Evolutionary conservation across 192 early-diverging fungal species (phyloP), one percentile per base, ranked within the genome.

Genomic region (Backusella tuberculispora): DNA sequence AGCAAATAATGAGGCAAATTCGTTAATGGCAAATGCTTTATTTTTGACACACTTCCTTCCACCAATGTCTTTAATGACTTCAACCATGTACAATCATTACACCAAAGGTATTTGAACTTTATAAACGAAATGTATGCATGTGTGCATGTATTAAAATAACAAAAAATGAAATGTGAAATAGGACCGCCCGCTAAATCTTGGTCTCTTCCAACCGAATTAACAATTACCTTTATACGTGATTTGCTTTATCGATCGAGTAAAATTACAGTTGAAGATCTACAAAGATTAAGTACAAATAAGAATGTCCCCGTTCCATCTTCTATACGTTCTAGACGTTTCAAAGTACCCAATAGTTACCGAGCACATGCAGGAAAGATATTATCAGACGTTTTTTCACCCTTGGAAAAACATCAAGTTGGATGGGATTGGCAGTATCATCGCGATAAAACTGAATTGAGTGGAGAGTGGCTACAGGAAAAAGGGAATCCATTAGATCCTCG

Each of bases 151-250:
- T 34, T 42, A 44, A 14, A 14, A 38, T 29, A 21, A 44, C 12
- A 7, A 53, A 7, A 9, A 47, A 47, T 13, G 17, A 24, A n/a
- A 53, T 7, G n/a, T 24, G 21, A 12, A 56, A 56, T 56, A 77
- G 87, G 87, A 5, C 87, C 87, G 21, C 80, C 82, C n/a, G 73
- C 78, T 26, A 80, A 79, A 4, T 85, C 82, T 5, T 88, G 87
- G 87, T 29, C 74, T n/a, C 76, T 81, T 12, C 67, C 75, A 10
- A 76, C 80, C 42, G 75, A 80, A 19, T 15, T 88, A 17, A 48
- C 71, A 6, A 45, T 86, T 5, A 63, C 78, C 3, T 29, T 83
- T 5, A 4, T 85, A 10, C 78, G 76, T 12, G 76, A 81, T 41
- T 72, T 83, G 10, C 5, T 85, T 5, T 43, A 42, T 4, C 67